Base-by-base conservation (phyloP, 495 filamentous ascomycete genomes). In the Delitschia confertaspora region DNA sequence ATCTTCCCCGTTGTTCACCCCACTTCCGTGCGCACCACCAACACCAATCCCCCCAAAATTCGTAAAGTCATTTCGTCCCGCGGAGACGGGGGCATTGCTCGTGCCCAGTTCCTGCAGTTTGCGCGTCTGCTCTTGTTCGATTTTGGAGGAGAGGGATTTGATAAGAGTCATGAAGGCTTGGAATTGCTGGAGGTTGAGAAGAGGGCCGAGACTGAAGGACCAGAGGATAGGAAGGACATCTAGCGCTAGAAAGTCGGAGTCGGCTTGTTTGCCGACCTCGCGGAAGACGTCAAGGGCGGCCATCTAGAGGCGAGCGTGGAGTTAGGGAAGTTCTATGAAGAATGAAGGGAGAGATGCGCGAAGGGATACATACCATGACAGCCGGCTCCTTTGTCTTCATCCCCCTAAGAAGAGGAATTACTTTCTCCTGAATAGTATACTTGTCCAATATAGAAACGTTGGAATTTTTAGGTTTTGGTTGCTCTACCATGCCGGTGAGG, bases 351-450 rank as follows among this genome's bases (percentile, higher is more conserved):
- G n/a, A n/a, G n/a, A n/a, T n/a, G n/a, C n/a, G n/a, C n/a, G 23
- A 13, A 16, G 20, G 10, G 16, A 27, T 23, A 33, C 53, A 29
- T 60, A 65, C 60, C 83, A 95, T 94, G 2, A 98, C 91, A 2
- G 85, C 88, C 0, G 91, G 91, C 56, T 98, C 91, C 56, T 93
- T 95, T 0, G 91, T 98, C 60, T 96, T 96, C 61, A 98, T 96
- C 1, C 68, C 86, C 56, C 84, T 87, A 40, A 98, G 71, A 3
- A 95, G 69, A 0, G 91, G 91, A 3, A 96, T 74, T 11, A 98
- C 79, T 64, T 93, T 95, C 59, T 96, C 91, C 58, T 98, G 93
- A 53, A 96, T 83, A 1, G 91, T 95, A 53, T 87, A 95, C 60
- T 96, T 96, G 64, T 98, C 91, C 23, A 98, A 69, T 13, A 87